Base-by-base conservation (phyloP, 371 early-diverging fungal genomes). In the Lichtheimia ramosa region DNA sequence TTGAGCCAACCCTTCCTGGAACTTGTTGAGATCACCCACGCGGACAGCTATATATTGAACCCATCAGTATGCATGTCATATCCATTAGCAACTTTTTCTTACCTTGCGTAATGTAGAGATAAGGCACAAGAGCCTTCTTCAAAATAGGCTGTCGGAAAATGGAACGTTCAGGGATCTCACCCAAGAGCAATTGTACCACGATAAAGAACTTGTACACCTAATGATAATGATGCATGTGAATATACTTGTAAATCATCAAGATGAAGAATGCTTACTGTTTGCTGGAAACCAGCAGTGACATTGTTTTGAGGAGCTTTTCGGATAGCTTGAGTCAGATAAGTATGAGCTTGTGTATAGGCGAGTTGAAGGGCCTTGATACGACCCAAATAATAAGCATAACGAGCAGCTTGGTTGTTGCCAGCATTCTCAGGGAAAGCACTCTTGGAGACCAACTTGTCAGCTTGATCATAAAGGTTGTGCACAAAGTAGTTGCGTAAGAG, bases 151-250 rank as follows among this genome's bases (percentile, higher is more conserved):
- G 88, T 59, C 95, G 83, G 84, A 98, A 97, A 28, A 94, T 68
- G 18, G 93, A 86, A 58, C 97, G 85, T 66, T 96, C 97, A 18
- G 98, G 97, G 56, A 98, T 94, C 65, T 98, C 97, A 24, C 99
- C 99, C 90, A 96, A 94, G 66, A 98, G 74, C 56, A 98, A 75
- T 71, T 96, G 96, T 10, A 98, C 97, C 65, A 97, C 93, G 58
- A 97, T 93, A 49, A 90, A 86, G 43, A 96, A 85, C 77, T 98
- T 98, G 78, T 95, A 78, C 41, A 88, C 89, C 90, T 89, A 69
- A 3, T 21, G 23, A 56, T 16, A 39, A 34, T 50, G 14, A 2
- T 16, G 15, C 18, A 56, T 21, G 24, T 14, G 5, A 28, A 7
- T 34, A 34, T 10, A 34, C 3, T 16, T 6, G 49, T 46, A 5